phyloP scores from a whole-genome alignment of 768 basidiomycete genomes.

The Chalciporus sphaerocephalus region DNA sequence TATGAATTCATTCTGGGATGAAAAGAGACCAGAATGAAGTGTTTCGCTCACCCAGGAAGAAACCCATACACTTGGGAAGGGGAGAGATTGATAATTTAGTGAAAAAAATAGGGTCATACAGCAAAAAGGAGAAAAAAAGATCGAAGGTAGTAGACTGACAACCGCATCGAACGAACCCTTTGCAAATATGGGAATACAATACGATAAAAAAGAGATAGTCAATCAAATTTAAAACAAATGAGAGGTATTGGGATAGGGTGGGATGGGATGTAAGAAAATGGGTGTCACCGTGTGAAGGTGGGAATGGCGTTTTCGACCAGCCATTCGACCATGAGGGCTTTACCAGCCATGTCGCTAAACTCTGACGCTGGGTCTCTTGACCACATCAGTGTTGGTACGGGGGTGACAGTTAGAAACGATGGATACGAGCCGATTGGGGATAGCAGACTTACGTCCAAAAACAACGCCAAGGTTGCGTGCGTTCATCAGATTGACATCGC shows the following conservation, averaged over 20 bases:
- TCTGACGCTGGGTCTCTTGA: slow-evolving; percentile 82
- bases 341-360: slow-evolving; percentile 97
- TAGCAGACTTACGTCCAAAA: slow-evolving; percentile 78
- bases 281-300: slow-evolving; percentile 37
- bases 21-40: neutral
- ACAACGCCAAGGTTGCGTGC: slow-evolving; percentile 95
- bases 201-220: slow-evolving; percentile 15
- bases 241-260: slow-evolving; percentile 12
- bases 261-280: neutral
- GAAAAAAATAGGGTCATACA: slow-evolving; percentile 10
- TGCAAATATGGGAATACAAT: slow-evolving; percentile 25
- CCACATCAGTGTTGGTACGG: slow-evolving; percentile 86
- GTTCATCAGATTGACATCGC: slow-evolving; percentile 85
- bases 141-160: neutral
- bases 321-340: slow-evolving; percentile 91
- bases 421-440: neutral
- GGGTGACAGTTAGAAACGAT: slow-evolving; percentile 1
- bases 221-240: slow-evolving; percentile 1
- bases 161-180: neutral
- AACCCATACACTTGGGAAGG: neutral
- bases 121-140: slow-evolving; percentile 9
- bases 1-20: neutral
- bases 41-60: slow-evolving; percentile 8
- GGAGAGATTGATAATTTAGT: slow-evolving; percentile 20
- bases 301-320: slow-evolving; percentile 81